Base-by-base conservation (phyloP, 768 basidiomycete species). In the Daedalea quercina region DNA sequence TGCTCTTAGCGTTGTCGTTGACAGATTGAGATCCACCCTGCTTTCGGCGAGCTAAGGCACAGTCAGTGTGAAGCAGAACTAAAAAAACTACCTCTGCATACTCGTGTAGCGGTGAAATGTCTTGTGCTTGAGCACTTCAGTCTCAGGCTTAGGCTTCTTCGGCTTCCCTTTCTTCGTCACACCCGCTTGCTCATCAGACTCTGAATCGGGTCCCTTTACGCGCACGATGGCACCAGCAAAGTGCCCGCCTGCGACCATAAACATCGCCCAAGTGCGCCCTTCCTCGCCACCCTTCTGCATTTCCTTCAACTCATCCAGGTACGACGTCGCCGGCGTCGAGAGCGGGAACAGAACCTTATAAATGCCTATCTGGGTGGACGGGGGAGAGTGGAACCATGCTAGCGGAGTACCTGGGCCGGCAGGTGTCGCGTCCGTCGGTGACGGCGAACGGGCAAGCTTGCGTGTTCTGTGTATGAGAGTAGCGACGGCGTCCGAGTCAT, bases 21-120 rank as follows among this genome's bases (percentile, higher is more conserved):
- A 85, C 56, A 1, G 86, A 84, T 70, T 99, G 96, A 1, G 90
- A 87, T 0, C 96, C 96, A 69, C 96, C 96, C 73, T 99, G 96
- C 67, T 98, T 98, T 58, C 91, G 78, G 57, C 96, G 91, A 28
- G 96, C 95, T 98, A 53, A 47, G 25, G 31, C 46, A 9, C 4
- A 13, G 33, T 20, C 34, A 25, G 19, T 7, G 13, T 3, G 3
- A 40, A 6, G 7, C 20, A 15, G 6, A 20, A 33, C 22, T n/a
- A n/a, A 31, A 9, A 19, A 41, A 8, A 47, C 15, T 13, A 34
- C 13, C 37, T 23, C 41, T 2, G 77, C 90, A 60, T 58, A 96
- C 94, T 98, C 0, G 96, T 99, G 67, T 99, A 99, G 1, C 96
- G 85, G 68, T 98, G 96, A 67, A 97, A 98, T 1, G 96, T 98